Evolutionary conservation across 2,329 filamentous ascomycete genomes (phyloP).

Genomic region (Penicillium sp.): DNA sequence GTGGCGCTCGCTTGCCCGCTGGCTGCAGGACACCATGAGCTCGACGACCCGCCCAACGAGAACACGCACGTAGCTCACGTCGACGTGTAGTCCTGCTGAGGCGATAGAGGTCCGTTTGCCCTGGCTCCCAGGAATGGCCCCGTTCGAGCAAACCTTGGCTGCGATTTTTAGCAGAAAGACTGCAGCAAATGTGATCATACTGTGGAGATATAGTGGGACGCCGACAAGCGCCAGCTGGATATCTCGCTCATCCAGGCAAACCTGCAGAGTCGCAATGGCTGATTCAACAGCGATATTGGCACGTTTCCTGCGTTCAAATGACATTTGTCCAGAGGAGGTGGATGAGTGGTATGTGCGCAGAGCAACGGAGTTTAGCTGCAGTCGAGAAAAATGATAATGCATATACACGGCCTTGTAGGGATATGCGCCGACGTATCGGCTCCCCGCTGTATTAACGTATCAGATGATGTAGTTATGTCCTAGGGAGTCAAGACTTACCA

Average conservation of each 20-base stretch:
- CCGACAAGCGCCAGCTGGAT: conserved; percentile 45
- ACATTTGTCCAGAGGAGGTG: conserved; percentile 41
- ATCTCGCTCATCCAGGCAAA: conserved; percentile 46
- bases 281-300: conserved; percentile 47
- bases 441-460: conserved; percentile 38
- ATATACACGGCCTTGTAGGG: conserved; percentile 52
- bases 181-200: conserved; percentile 50
- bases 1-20: conserved; percentile 42
- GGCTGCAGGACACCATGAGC: conserved; percentile 41
- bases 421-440: conserved; percentile 50
- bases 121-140: conserved; percentile 32
- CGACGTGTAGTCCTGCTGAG: conserved; percentile 36
- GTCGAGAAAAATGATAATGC: conserved; percentile 53
- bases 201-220: conserved; percentile 48
- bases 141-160: conserved; percentile 40
- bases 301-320: conserved; percentile 46
- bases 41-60: conserved; percentile 38
- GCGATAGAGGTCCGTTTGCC: conserved; percentile 42
- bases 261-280: conserved; percentile 44
- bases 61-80: conserved; percentile 38
- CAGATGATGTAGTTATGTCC: background rate
- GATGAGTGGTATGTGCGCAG: conserved; percentile 48
- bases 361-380: conserved; percentile 53
- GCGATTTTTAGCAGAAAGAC: conserved; percentile 49
- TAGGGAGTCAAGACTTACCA: conserved; percentile 23